phyloP scores from a whole-genome alignment of 1,284 basidiomycete species.

The Schizophyllum amplum region DNA sequence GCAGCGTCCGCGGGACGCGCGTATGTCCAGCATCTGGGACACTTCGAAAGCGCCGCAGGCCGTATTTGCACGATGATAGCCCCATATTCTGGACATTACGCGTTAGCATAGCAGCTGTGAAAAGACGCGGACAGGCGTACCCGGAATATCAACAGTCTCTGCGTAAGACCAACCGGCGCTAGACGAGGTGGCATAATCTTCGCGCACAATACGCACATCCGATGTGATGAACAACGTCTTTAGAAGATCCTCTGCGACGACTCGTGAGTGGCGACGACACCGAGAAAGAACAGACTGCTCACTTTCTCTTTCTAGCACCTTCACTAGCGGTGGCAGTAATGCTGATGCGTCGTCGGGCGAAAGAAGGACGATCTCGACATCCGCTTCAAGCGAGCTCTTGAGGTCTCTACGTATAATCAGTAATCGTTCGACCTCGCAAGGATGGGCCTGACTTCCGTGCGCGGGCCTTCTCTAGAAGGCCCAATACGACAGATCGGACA shows the following conservation, averaged over 20 bases:
- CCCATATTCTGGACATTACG: too few relatives aligned
- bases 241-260: slow-evolving; percentile 45
- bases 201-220: slow-evolving; percentile 41
- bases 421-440: not conserved
- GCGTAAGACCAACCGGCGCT: slow-evolving; percentile 42
- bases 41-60: slow-evolving; percentile 51
- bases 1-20: slow-evolving; percentile 36
- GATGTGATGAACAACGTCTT: slow-evolving; percentile 77
- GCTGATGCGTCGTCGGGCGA: too few relatives aligned
- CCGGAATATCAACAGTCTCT: slow-evolving; percentile 31
- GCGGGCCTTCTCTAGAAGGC: slow-evolving; percentile 67
- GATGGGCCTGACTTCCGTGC: slow-evolving; percentile 16
- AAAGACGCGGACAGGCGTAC: slow-evolving; percentile 22
- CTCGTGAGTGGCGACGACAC: slow-evolving; percentile 1
- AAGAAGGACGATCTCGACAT: slow-evolving; percentile 49
- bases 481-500: slow-evolving; percentile 48
- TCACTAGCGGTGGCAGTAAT: slow-evolving; percentile 17
- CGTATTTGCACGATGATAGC: slow-evolving; percentile 40
- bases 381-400: slow-evolving; percentile 68
- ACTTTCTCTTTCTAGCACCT: slow-evolving; percentile 47
- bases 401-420: slow-evolving; percentile 38
- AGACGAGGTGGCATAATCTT: slow-evolving; percentile 27
- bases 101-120: slow-evolving; percentile 4
- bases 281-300: not conserved
- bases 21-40: slow-evolving; percentile 77